phyloP scores from a whole-genome alignment of 2,329 filamentous ascomycete species.

The Trichoderma sp. region DNA sequence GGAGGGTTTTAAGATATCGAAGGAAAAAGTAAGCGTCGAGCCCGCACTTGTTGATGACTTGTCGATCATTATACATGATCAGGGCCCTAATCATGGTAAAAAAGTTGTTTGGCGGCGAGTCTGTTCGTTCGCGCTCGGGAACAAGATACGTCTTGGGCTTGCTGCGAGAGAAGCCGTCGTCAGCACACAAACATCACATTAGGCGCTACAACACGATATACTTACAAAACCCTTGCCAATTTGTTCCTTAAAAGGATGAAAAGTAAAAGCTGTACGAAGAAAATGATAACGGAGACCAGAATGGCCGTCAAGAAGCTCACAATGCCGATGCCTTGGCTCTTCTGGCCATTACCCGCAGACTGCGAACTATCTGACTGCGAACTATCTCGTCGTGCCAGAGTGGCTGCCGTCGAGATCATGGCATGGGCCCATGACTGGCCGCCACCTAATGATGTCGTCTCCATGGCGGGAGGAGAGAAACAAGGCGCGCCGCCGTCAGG shows the following conservation, averaged over 20 bases:
- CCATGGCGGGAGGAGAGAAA: background rate
- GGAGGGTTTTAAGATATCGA: constrained; percentile 71
- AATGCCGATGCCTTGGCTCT: constrained; percentile 38
- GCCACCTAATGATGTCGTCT: background rate
- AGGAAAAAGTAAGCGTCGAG: constrained; percentile 97
- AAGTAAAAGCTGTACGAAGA: constrained; percentile 61
- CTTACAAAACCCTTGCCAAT: constrained; percentile 78
- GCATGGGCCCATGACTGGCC: background rate
- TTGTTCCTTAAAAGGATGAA: constrained; percentile 78
- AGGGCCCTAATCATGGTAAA: constrained; percentile 56
- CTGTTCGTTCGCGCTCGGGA: constrained; percentile 77
- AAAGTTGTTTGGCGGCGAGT: constrained; percentile 61
- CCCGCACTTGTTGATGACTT: constrained; percentile 92
- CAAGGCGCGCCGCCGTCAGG: background rate
- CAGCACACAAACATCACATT: background rate
- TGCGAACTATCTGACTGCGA: background rate
- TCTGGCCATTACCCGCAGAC: constrained; percentile 7
- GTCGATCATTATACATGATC: constrained; percentile 67
- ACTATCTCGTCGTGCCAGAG: constrained; percentile 12
- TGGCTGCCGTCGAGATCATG: background rate
- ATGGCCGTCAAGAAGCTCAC: constrained; percentile 61
- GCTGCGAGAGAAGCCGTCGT: constrained; percentile 38
- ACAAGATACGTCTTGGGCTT: constrained; percentile 85
- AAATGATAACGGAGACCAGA: constrained; percentile 59
- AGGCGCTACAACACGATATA: background rate